Evolutionary conservation across 2,329 filamentous ascomycete species (phyloP).

Genomic region (Pseudophaeomoniella oleicola): DNA sequence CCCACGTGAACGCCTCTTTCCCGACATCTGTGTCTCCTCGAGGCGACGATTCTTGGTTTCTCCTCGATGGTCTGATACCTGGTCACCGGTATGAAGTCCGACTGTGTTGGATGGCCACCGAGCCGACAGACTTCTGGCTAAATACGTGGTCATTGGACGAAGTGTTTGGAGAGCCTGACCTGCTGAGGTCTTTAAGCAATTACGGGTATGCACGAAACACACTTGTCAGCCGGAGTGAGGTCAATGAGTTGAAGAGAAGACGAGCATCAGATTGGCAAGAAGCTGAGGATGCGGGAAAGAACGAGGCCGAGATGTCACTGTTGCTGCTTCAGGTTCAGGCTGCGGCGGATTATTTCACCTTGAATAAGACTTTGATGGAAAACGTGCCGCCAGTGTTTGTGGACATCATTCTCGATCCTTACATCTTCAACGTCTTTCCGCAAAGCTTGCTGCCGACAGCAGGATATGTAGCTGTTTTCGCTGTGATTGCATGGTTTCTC

Average conservation of each 20-base stretch:
- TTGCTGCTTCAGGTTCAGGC: conserved; percentile 62
- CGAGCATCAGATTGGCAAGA: background rate
- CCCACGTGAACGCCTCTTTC: conserved; percentile 53
- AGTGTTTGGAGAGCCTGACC: conserved; percentile 46
- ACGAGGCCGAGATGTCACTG: conserved; percentile 29
- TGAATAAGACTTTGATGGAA: conserved; percentile 60
- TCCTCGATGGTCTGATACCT: conserved; percentile 55
- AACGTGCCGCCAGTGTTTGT: conserved; percentile 58
- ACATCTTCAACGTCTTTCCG: conserved; percentile 64
- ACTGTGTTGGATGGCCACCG: conserved; percentile 83
- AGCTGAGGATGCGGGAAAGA: background rate
- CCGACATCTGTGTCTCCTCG: conserved; percentile 36
- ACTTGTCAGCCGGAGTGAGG: conserved; percentile 9
- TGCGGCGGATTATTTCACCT: conserved; percentile 73
- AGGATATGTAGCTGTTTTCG: conserved; percentile 51
- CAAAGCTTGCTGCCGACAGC: conserved; percentile 60
- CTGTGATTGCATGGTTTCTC: conserved; percentile 35
- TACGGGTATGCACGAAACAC: conserved; percentile 42
- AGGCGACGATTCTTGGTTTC: conserved; percentile 61
- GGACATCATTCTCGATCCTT: conserved; percentile 79
- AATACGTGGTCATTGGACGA: conserved; percentile 46
- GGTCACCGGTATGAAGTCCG: conserved; percentile 78
- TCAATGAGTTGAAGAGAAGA: conserved; percentile 4
- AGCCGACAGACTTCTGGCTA: conserved; percentile 70
- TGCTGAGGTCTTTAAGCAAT: conserved; percentile 49